phyloP scores from a whole-genome alignment of 495 filamentous ascomycete genomes.

The Friedmanniomyces endolithicus region DNA sequence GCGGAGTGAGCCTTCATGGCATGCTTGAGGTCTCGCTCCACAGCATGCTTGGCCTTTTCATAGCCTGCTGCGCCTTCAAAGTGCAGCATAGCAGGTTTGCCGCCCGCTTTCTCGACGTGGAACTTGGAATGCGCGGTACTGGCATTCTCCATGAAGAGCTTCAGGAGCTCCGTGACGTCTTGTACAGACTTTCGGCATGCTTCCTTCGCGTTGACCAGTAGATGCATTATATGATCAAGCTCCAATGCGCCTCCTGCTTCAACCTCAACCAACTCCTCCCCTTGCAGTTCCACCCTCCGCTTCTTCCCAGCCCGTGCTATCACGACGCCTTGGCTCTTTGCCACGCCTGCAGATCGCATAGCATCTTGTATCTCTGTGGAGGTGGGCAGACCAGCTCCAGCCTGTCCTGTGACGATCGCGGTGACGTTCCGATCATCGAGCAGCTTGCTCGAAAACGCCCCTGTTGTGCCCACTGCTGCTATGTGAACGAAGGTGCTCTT shows the following conservation, averaged over 20 bases:
- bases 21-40: constrained; percentile 16
- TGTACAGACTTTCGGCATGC: constrained; percentile 10
- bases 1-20: constrained; percentile 15
- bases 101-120: constrained; percentile 16
- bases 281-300: constrained; percentile 6
- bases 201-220: constrained; percentile 14
- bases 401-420: constrained; percentile 14
- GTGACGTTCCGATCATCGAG: constrained; percentile 16
- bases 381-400: constrained; percentile 6
- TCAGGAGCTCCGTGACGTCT: constrained; percentile 12
- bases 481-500: constrained; percentile 10
- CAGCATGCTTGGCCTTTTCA: constrained; percentile 17
- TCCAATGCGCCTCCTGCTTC: constrained; percentile 10
- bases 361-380: constrained; percentile 12
- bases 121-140: constrained; percentile 14
- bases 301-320: constrained; percentile 8
- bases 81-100: constrained; percentile 15
- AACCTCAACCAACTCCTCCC: constrained; percentile 11
- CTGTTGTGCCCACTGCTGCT: constrained; percentile 9
- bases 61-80: constrained; percentile 9
- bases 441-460: constrained; percentile 20
- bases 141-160: constrained; percentile 8
- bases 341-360: constrained; percentile 1
- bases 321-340: constrained; percentile 8
- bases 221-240: constrained; percentile 15